Conservation (phyloP, 306 rosid genomes). For the Malus sieversii region DNA sequence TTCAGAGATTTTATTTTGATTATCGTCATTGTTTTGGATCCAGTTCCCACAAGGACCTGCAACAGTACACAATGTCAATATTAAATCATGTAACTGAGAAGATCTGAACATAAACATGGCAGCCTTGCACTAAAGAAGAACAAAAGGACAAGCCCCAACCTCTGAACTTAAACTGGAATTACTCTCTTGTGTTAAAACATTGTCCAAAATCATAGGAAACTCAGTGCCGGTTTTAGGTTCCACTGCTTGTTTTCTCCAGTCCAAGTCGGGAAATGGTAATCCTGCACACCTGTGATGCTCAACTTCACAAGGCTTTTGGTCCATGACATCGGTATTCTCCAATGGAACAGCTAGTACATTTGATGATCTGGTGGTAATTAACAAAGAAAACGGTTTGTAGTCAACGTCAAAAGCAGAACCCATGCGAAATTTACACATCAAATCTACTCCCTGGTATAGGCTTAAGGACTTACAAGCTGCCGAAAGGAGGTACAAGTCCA, state of each 20-base stretch:
- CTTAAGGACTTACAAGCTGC: constrained; percentile 50
- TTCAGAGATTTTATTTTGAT: constrained; percentile 75
- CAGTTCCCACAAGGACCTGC: constrained; percentile 95
- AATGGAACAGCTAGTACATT: constrained; percentile 49
- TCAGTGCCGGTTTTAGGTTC: constrained; percentile 92
- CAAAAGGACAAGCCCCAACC: constrained; percentile 35
- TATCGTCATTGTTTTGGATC: constrained; percentile 73
- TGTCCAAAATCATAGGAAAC: constrained; percentile 66
- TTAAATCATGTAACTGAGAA: constrained; percentile 2
- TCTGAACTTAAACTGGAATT: constrained; percentile 53
- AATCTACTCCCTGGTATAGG: constrained; percentile 7
- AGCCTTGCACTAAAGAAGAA: not conserved
- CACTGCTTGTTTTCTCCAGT: constrained; percentile 47
- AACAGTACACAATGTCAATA: not conserved
- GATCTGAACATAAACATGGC: constrained; percentile 1
- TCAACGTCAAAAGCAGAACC: not conserved
- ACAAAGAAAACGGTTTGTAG: constrained; percentile 9
- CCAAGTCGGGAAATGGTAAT: constrained; percentile 38
- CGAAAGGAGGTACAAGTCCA: constrained; percentile 68
- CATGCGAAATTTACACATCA: not conserved
- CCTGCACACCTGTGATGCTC: constrained; percentile 40
- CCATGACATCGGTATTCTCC: constrained; percentile 41
- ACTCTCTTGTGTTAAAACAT: constrained; percentile 34
- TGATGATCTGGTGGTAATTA: constrained; percentile 51
- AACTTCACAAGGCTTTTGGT: constrained; percentile 57